These are phyloP conservation scores for Urochloa ruziziensis DNA, from an alignment of 176 grass and related monocot genomes.

Conservation along the genomic window DNA sequence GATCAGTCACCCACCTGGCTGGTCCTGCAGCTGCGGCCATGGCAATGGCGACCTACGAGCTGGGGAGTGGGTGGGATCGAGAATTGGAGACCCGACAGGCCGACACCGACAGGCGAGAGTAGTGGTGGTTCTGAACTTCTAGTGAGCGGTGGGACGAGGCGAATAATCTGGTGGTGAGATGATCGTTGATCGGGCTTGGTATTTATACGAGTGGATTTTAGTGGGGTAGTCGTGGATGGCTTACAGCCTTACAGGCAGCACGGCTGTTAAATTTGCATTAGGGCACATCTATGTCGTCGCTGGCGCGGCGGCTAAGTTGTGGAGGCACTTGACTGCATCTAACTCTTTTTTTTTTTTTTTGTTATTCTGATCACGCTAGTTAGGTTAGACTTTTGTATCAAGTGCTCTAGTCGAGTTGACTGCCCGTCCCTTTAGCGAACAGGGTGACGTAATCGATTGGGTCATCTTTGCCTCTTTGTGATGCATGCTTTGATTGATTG, in stretches of 20 bases:
- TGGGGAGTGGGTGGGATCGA: background rate
- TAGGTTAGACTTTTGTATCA: background rate
- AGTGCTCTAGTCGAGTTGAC: background rate
- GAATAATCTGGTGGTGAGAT: background rate
- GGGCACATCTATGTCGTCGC: background rate
- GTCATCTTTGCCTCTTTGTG: background rate
- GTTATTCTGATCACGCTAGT: background rate
- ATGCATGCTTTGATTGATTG: no score
- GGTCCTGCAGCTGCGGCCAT: slow-evolving; percentile 21
- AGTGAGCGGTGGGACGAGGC: background rate
- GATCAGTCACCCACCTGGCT: background rate
- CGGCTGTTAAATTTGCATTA: background rate
- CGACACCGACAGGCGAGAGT: no score
- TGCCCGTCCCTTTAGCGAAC: background rate
- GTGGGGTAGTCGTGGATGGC: background rate
- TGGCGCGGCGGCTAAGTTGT: background rate
- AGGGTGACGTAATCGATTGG: slow-evolving; percentile 10
- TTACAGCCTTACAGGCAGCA: background rate
- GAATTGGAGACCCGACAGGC: background rate
- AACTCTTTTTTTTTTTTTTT: background rate
- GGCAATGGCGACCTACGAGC: background rate
- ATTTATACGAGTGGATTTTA: slow-evolving; percentile 19
- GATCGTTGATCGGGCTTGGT: background rate
- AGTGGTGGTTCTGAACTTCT: background rate
- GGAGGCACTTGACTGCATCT: background rate